Base-by-base conservation (phyloP, 2,329 filamentous ascomycete genomes). In the Colletotrichum sp. region DNA sequence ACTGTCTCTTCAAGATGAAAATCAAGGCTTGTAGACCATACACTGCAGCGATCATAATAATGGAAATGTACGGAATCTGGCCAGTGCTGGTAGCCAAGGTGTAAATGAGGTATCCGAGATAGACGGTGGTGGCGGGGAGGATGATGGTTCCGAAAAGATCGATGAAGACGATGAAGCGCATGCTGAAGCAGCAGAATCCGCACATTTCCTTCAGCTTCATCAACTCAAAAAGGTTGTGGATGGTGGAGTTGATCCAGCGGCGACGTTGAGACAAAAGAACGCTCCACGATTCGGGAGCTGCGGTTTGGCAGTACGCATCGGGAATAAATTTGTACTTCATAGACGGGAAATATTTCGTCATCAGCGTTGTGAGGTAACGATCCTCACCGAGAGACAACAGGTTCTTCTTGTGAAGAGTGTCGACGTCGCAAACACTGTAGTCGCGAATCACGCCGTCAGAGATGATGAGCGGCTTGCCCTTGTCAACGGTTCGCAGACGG, bases 181-280 rank as follows among this genome's bases (percentile, higher is more conserved):
- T 98, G 77, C 94, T 96, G 89, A 98, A 98, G 87, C 95, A 98
- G 87, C 97, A 99, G 92, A 99, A 99, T 79, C 97, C 97, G 83
- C 97, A 99, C 85, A 99, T 93, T 81, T 99, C 96, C 84, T 96
- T 94, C 62, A 99, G 90, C 80, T 94, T 94, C 83, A 98, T 93
- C 82, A 99, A 88, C 84, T 99, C 97, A 30, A 94, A 94, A 82
- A 99, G 86, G 84, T 99, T 99, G 89, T 99, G 97, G 77, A 99
- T 94, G 12, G 97, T 99, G 2, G 97, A 98, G 87, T 99, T 99
- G 85, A 99, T 99, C 97, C 97, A 99, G 84, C 97, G 94, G 88
- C 97, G 96, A 89, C 97, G 93, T 84, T 99, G 97, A n/a, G 97
- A 99, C 36, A 99, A 89, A 80, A 99, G 87, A 80, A 99, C 95